phyloP scores from a whole-genome alignment of 2,329 filamentous ascomycete species.

The Trichoderma breve region DNA sequence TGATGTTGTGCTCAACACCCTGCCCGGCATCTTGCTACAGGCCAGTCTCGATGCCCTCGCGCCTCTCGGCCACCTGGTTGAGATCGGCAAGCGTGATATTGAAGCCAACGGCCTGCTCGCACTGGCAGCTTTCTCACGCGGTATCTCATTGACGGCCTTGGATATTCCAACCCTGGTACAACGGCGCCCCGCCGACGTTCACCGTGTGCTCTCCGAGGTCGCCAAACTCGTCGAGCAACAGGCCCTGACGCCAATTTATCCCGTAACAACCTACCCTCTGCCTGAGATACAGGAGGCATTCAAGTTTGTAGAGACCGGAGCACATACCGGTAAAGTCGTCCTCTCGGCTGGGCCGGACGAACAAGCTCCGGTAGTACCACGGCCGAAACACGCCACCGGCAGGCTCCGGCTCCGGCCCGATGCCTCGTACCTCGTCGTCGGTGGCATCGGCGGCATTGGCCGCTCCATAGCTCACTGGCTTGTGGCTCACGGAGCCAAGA shows the following conservation, averaged over 20 bases:
- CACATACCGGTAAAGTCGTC: slow-evolving; percentile 26
- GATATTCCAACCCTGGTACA: neutral
- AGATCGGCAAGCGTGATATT: neutral
- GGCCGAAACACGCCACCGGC: neutral
- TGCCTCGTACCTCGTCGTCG: neutral
- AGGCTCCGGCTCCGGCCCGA: neutral
- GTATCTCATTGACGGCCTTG: neutral
- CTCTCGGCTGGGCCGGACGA: slow-evolving; percentile 17
- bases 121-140: neutral
- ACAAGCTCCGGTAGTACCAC: neutral
- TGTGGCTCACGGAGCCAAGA: neutral
- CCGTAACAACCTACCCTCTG: neutral
- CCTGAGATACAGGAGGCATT: slow-evolving; percentile 21
- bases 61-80: neutral
- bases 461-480: neutral
- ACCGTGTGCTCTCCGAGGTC: neutral
- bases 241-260: neutral
- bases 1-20: neutral
- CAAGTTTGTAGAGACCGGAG: slow-evolving; percentile 24
- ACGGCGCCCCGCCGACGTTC: neutral
- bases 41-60: neutral
- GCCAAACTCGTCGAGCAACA: neutral
- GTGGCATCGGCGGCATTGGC: neutral
- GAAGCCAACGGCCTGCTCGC: neutral
- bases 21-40: neutral